phyloP scores from a whole-genome alignment of 441 rosid genomes.

The Adansonia rubrostipa region DNA sequence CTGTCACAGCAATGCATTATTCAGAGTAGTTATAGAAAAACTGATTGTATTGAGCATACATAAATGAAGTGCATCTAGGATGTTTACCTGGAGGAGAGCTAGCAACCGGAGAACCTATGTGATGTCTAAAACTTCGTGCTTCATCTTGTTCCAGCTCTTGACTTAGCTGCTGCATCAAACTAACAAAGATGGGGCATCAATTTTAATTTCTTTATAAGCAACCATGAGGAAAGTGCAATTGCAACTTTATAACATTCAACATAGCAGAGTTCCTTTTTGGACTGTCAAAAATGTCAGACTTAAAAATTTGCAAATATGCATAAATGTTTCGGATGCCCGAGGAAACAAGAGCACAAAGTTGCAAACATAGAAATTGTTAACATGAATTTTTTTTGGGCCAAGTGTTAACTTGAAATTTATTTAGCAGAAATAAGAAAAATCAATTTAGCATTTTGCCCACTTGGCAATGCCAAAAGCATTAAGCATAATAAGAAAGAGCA shows the following conservation, averaged over 20 bases:
- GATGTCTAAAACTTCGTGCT: slow-evolving; percentile 59
- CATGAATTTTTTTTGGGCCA: neutral
- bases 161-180: slow-evolving; percentile 65
- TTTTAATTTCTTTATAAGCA: slow-evolving; percentile 13
- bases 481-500: slow-evolving; percentile 6
- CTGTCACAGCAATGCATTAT: slow-evolving; percentile 38
- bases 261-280: neutral
- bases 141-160: slow-evolving; percentile 83
- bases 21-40: slow-evolving; percentile 23
- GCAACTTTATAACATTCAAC: neutral
- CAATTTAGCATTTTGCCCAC: neutral
- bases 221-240: slow-evolving; percentile 9
- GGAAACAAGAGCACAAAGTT: neutral
- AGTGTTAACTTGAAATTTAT: neutral
- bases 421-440: neutral
- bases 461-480: slow-evolving; percentile 4
- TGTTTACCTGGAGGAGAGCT: slow-evolving; percentile 79
- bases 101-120: slow-evolving; percentile 64
- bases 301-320: neutral
- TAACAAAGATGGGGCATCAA: slow-evolving; percentile 35
- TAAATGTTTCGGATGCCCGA: neutral
- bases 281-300: neutral
- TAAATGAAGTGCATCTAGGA: slow-evolving; percentile 17
- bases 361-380: neutral
- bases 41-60: slow-evolving; percentile 14